These are phyloP conservation scores for Zoysia matrella DNA, from an alignment of 202 grass and related monocot species.

Conservation along the genomic window DNA sequence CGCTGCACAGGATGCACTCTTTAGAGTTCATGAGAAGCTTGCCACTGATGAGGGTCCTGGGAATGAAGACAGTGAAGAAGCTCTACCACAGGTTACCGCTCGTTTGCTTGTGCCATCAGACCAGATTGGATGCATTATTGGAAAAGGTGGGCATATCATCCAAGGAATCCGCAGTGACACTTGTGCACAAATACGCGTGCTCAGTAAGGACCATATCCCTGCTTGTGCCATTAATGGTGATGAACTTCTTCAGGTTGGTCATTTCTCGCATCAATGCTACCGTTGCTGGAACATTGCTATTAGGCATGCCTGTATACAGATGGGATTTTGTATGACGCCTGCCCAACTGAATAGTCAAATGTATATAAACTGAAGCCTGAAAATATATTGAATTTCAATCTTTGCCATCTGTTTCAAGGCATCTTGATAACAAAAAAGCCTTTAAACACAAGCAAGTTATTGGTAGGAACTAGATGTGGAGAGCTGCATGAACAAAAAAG, in stretches of 20 bases:
- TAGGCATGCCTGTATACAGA: slow-evolving; percentile 1
- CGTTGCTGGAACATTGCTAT: slow-evolving; percentile 25
- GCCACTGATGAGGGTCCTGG: slow-evolving; percentile 58
- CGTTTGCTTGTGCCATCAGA: slow-evolving; percentile 93
- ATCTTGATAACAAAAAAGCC: no score
- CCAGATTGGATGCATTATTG: slow-evolving; percentile 99
- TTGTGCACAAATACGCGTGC: slow-evolving; percentile 87
- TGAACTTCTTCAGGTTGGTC: slow-evolving; percentile 88
- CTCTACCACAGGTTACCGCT: slow-evolving; percentile 52
- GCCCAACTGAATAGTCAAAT: slow-evolving; percentile 19
- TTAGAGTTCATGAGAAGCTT: slow-evolving; percentile 91
- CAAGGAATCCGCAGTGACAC: slow-evolving; percentile 86
- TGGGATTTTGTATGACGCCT: slow-evolving; percentile 3
- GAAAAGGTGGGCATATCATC: slow-evolving; percentile 93
- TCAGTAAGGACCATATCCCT: slow-evolving; percentile 90
- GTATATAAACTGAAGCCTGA: not conserved
- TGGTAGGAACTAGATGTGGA: no score
- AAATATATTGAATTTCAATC: no score
- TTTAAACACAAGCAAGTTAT: no score
- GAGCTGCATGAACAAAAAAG: no score
- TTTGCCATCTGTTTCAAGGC: no score
- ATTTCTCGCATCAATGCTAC: not conserved
- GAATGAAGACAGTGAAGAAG: no score
- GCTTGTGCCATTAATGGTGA: slow-evolving; percentile 86
- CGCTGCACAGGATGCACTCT: slow-evolving; percentile 91